Evolutionary conservation across 306 rosid genomes (phyloP), one percentile per base, ranked within the genome.

Genomic region (Urtica urens): DNA sequence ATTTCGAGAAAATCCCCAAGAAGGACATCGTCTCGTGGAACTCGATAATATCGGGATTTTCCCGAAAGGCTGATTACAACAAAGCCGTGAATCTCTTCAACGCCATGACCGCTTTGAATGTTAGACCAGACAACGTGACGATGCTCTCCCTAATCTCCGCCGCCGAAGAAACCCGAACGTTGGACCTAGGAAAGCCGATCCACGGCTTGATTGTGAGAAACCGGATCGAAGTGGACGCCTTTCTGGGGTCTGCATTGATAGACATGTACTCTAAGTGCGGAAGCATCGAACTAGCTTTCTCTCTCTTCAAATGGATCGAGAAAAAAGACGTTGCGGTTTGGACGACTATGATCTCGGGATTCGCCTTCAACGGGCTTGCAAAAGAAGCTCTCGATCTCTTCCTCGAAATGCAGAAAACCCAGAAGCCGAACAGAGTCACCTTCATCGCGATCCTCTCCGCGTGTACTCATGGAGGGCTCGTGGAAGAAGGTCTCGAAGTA

Each of bases 261-360:
- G 81, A 78, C 65, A 64, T 78, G 81, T 74, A 78, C 68, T 68
- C 61, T 66, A 78, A 78, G 53, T 66, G 74, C 29, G 78, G 86
- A 34, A 71, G 71, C 18, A 44, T 71, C 16, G 71, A 68, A 30
- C 43, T 49, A 57, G 86, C 81, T 37, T 63, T 55, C 33, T 11
- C 46, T 28, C 59, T 78, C 39, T 78, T 78, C 72, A 29, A 31
- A 41, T 71, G 61, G 59, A 31, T 71, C 23, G 10, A 48, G 29
- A 59, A 64, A 24, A 74, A 62, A 58, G 81, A 74, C 25, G 60
- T 69, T 33, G 58, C 72, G 2, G 23, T 53, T 50, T 71, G 76
- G 81, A 74, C 86, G n/a, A 52, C 76, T 30, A 68, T 74, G 79
- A 74, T 78, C 46, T 64, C 69, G 6, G 86, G 79, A 47, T 51